phyloP scores from a whole-genome alignment of 2,329 filamentous ascomycete genomes.

The Cryphonectria naterciae region DNA sequence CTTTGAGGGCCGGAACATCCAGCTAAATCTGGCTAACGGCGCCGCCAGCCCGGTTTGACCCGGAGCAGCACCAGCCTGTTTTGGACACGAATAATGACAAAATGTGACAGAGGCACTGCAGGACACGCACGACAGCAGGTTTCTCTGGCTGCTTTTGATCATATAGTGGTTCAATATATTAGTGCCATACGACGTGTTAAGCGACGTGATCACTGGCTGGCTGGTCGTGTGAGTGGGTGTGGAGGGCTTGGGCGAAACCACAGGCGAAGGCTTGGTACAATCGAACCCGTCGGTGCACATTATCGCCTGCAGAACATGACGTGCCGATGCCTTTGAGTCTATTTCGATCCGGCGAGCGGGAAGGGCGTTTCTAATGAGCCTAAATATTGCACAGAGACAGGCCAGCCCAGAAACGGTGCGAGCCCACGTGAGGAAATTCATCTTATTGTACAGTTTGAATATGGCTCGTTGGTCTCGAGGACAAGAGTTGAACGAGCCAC shows the following conservation, averaged over 20 bases:
- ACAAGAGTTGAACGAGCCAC: not conserved
- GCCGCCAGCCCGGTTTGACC: not conserved
- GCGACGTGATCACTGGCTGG: not conserved
- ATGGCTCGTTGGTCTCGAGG: not conserved
- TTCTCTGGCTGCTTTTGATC: not conserved
- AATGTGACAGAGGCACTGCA: constrained; percentile 3
- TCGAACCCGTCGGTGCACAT: not conserved
- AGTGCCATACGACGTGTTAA: not conserved
- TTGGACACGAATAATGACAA: not conserved
- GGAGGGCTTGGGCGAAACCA: not conserved
- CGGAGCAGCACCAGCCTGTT: not conserved
- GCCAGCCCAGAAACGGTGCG: not conserved
- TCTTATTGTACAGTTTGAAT: not conserved
- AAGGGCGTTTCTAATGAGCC: not conserved
- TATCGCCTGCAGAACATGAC: not conserved
- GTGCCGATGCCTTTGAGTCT: constrained; percentile 1
- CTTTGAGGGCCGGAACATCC: not conserved
- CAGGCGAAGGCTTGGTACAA: not conserved
- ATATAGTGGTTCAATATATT: constrained; percentile 4
- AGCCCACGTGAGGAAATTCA: not conserved
- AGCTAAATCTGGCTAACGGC: not conserved
- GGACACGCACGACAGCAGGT: not conserved
- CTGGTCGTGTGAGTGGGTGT: not conserved
- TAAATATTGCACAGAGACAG: not conserved
- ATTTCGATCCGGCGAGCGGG: not conserved